Evolutionary conservation across 768 basidiomycete genomes (phyloP).

Genomic region (Lentinula sp.): DNA sequence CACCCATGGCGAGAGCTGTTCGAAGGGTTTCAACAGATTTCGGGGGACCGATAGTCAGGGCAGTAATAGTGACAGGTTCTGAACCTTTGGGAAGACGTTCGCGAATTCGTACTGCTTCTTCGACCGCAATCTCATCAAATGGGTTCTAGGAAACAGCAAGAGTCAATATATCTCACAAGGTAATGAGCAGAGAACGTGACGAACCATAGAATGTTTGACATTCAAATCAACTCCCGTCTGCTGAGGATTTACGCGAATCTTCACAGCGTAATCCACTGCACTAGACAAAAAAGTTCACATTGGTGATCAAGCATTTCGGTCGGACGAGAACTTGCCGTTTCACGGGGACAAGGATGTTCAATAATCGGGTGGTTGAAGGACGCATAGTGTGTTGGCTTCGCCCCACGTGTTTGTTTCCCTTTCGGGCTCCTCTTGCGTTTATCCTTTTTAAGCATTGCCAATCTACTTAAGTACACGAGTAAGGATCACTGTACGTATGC

Average conservation of each 20-base stretch:
- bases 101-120: constrained; percentile 94
- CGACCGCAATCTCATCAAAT: constrained; percentile 95
- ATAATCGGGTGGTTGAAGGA: constrained; percentile 60
- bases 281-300: constrained; percentile 29
- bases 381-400: constrained; percentile 43
- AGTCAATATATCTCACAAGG: neutral
- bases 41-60: constrained; percentile 89
- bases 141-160: constrained; percentile 62
- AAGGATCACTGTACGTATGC: neutral
- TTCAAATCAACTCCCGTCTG: constrained; percentile 95
- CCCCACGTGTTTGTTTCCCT: neutral
- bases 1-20: constrained; percentile 97
- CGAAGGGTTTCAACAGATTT: constrained; percentile 88
- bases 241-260: constrained; percentile 93
- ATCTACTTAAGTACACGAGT: too few species aligned
- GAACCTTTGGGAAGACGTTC: constrained; percentile 68
- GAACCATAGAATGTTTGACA: constrained; percentile 98
- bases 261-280: constrained; percentile 95
- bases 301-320: neutral
- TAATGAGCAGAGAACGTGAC: constrained; percentile 15
- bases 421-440: too few species aligned
- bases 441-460: too few species aligned
- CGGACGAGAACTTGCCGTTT: constrained; percentile 58
- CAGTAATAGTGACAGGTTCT: constrained; percentile 58
- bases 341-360: constrained; percentile 92